A percentile compares a stretch with the other conserved stretches of the same genome.
Conservation (phyloP, 139 green algal species). For the Chlamydomonas applanata region DNA sequence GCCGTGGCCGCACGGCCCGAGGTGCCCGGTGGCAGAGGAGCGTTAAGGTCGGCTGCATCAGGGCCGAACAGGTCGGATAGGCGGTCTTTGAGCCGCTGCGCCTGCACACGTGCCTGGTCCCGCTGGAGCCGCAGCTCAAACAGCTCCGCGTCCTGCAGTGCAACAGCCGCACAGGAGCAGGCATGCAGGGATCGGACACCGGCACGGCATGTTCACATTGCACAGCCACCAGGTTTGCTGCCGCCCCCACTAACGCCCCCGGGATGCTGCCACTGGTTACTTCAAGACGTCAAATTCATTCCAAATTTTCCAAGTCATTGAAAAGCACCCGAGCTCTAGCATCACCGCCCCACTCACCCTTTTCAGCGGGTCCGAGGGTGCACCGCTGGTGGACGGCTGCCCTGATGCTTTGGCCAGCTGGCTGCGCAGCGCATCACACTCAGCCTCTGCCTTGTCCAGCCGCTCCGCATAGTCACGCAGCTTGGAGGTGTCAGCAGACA, state of each 20-base stretch:
- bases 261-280: too few species aligned
- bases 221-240: too few species aligned
- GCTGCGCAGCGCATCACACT: constrained; percentile 35
- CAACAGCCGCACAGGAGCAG: too few species aligned
- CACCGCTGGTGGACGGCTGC: background rate
- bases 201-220: too few species aligned
- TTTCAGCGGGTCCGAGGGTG: background rate
- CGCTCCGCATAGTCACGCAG: constrained; percentile 41
- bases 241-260: too few species aligned
- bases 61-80: constrained; percentile 43
- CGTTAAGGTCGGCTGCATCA: background rate
- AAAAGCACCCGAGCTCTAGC: too few species aligned
- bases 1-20: background rate
- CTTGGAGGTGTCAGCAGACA: constrained; percentile 9
- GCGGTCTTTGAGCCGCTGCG: constrained; percentile 36
- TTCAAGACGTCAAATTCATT: too few species aligned
- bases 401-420: constrained; percentile 32
- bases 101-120: constrained; percentile 51
- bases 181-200: too few species aligned
- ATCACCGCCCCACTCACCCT: too few species aligned
- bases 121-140: constrained; percentile 53
- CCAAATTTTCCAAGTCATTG: too few species aligned
- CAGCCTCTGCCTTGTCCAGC: constrained; percentile 41
- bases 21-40: too few species aligned
- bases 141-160: constrained; percentile 33